phyloP scores from a whole-genome alignment of 2,329 filamentous ascomycete genomes.

The Pleomassaria siparia region DNA sequence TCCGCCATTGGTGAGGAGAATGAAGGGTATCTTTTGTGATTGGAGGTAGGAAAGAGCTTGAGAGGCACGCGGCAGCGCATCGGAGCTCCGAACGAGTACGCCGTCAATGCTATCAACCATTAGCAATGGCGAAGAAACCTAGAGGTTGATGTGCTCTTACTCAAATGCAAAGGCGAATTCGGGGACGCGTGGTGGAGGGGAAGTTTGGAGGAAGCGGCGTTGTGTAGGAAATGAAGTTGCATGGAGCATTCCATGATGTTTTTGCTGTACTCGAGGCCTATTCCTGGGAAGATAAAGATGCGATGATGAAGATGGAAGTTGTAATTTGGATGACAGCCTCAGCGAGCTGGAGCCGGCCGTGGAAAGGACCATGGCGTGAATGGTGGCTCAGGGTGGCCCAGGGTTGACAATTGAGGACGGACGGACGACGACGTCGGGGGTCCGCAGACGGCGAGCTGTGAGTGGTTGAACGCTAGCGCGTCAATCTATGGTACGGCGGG shows the following conservation, averaged over 20 bases:
- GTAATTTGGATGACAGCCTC: background rate
- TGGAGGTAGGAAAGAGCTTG: constrained; percentile 74
- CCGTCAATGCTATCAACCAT: constrained; percentile 73
- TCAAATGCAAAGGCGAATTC: constrained; percentile 61
- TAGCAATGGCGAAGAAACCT: constrained; percentile 16
- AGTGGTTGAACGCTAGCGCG: background rate
- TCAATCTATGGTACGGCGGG: background rate
- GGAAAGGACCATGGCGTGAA: background rate
- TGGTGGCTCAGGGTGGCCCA: background rate
- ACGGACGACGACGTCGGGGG: constrained; percentile 4
- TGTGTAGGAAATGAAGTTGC: too few species aligned
- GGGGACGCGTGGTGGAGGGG: constrained; percentile 27
- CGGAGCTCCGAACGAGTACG: constrained; percentile 82
- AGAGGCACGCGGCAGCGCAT: constrained; percentile 75
- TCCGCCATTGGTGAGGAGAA: constrained; percentile 93
- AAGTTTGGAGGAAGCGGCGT: constrained; percentile 29
- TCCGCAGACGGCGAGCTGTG: constrained; percentile 8
- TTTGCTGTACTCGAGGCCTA: constrained; percentile 8
- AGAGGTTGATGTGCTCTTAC: constrained; percentile 44
- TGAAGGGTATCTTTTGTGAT: constrained; percentile 78
- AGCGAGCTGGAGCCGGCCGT: background rate
- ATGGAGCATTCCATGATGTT: too few species aligned
- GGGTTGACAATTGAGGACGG: background rate
- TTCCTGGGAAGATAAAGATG: constrained; percentile 4
- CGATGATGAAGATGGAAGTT: background rate